Base-by-base conservation (phyloP, 768 basidiomycete genomes). In the Termitomyces sp. region DNA sequence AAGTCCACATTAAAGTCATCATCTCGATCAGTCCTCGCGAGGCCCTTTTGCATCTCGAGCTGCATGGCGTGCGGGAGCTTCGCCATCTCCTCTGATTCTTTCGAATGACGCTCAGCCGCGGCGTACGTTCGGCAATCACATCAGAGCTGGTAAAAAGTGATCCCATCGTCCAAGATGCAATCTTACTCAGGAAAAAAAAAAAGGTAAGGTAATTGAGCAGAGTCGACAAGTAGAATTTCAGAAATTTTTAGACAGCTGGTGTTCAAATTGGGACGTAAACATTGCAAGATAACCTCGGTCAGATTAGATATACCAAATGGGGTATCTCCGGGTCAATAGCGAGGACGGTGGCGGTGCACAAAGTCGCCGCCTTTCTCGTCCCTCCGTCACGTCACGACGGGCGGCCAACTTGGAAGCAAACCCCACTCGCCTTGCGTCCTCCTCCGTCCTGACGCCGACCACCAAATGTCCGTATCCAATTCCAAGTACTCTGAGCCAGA, bases 11-110 rank as follows among this genome's bases (percentile, higher is more conserved):
- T n/a, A 5, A 55, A 55, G 34, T 55, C 54, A 10, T 55, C 54
- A 19, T 55, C 54, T 5, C 47, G 41, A 0, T 55, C 47, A 8
- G 54, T 55, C 34, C 22, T 51, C 1, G 55, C 55, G 9, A 56
- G 37, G 10, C 55, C 55, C 28, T 50, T 30, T 11, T 21, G 30
- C 55, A 56, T 51, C 34, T 50, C 24, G 5, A 35, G 24, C 35
- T 51, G 17, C 12, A 32, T 30, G 12, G 48, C 45, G 17, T 10
- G 42, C 22, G 55, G 42, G 10, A 56, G 21, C 19, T 44, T 45
- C 14, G 44, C 48, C n/a, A 56, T 43, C 12, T 56, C 55, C 5
- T 28, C 42, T 0, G 43, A 30, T 38, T 51, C 48, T 5, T 30
- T 40, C 0, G 22, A 12, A 40, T 56, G 55, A 1, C 11, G 17